Evolutionary conservation across 2,329 filamentous ascomycete species (phyloP).

Genomic region (Botryotinia convoluta): DNA sequence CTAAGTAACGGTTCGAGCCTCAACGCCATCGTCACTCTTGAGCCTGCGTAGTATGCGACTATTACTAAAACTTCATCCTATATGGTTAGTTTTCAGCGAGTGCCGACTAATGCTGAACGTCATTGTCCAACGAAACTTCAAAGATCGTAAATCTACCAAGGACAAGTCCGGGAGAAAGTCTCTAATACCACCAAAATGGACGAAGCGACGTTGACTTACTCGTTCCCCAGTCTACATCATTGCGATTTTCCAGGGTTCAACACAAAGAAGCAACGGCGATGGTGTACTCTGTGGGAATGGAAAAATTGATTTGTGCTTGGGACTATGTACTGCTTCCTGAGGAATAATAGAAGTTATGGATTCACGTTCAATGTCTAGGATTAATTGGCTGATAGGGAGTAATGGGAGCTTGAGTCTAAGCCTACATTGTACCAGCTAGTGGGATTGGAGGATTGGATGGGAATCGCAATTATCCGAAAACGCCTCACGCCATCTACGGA

Average conservation of each 20-base stretch:
- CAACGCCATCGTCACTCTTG: neutral
- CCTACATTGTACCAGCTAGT: neutral
- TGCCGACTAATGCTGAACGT: neutral
- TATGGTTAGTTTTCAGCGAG: neutral
- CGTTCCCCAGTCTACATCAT: constrained; percentile 4
- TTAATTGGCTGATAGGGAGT: neutral
- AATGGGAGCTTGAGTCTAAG: neutral
- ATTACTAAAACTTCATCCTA: neutral
- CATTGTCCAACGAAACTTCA: neutral
- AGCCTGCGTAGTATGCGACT: neutral
- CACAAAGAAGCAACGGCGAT: neutral
- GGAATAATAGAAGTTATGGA: neutral
- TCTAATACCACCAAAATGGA: neutral
- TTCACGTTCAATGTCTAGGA: neutral
- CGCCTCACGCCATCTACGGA: constrained; percentile 3
- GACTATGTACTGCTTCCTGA: neutral
- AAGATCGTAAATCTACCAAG: constrained; percentile 3
- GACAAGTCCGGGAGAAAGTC: neutral
- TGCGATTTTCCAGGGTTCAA: neutral
- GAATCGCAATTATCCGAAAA: constrained; percentile 3
- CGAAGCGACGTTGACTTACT: neutral
- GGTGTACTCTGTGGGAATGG: neutral
- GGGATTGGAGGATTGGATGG: neutral
- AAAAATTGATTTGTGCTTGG: constrained; percentile 9
- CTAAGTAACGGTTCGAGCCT: neutral